Evolutionary conservation across 305 asterid genomes (phyloP).

Genomic region (Plantago coronopus): DNA sequence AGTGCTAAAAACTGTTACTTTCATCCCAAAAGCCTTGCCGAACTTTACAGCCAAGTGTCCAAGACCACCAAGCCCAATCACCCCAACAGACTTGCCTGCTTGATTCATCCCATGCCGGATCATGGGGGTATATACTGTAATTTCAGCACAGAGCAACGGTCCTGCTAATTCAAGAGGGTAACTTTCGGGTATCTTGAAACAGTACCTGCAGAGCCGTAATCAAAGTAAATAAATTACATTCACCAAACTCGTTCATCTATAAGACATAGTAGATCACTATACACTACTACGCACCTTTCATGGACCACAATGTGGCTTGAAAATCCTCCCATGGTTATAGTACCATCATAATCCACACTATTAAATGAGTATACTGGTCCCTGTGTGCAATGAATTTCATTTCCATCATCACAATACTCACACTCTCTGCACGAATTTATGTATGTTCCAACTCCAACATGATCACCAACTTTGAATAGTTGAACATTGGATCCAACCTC

Average conservation of each 20-base stretch:
- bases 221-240: not conserved
- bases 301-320: conserved; percentile 74
- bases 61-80: conserved; percentile 88
- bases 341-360: conserved; percentile 69
- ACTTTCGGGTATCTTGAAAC: conserved; percentile 64
- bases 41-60: conserved; percentile 94
- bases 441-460: conserved; percentile 93
- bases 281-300: conserved; percentile 50
- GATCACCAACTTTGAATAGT: conserved; percentile 69
- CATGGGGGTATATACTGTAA: conserved; percentile 86
- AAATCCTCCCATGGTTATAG: conserved; percentile 94
- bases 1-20: conserved; percentile 84
- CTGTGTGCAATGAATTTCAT: conserved; percentile 69
- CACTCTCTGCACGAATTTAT: conserved; percentile 86
- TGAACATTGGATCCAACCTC: conserved; percentile 63
- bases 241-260: not conserved
- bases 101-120: conserved; percentile 75
- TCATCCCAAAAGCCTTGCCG: conserved; percentile 88
- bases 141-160: conserved; percentile 90
- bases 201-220: conserved; percentile 54
- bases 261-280: too few relatives aligned
- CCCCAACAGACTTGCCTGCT: conserved; percentile 82
- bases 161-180: conserved; percentile 76
- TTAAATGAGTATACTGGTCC: conserved; percentile 64
- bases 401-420: too few relatives aligned